Conservation (phyloP, 495 filamentous ascomycete species). For the Astrocystis sublimbata region DNA sequence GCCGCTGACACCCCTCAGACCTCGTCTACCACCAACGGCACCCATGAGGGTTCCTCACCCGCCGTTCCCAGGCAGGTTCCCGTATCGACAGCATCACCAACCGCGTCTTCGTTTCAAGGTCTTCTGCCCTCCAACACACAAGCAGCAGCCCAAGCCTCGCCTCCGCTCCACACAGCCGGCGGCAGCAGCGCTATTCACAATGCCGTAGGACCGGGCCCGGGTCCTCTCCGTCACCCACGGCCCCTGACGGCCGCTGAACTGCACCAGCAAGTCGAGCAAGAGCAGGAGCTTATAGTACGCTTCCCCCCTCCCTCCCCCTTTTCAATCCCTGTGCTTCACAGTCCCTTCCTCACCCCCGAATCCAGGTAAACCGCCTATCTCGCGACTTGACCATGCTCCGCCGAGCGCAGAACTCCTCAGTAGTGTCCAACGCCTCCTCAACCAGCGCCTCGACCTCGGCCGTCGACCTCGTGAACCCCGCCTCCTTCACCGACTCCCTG, state of each 20-base stretch:
- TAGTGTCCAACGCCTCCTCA: slow-evolving; percentile 78
- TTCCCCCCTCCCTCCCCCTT: background rate
- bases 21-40: slow-evolving; percentile 25
- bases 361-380: slow-evolving; percentile 85
- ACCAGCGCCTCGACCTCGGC: slow-evolving; percentile 52
- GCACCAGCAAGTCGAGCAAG: slow-evolving; percentile 83
- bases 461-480: slow-evolving; percentile 34
- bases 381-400: slow-evolving; percentile 80
- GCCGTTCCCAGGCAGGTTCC: slow-evolving; percentile 12
- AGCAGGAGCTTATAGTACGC: slow-evolving; percentile 89
- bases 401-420: slow-evolving; percentile 75
- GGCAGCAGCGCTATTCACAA: slow-evolving; percentile 44
- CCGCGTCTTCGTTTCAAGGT: slow-evolving; percentile 39
- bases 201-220: slow-evolving; percentile 62
- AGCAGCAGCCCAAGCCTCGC: slow-evolving; percentile 50
- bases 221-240: slow-evolving; percentile 74
- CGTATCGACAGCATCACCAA: background rate
- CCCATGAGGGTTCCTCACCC: slow-evolving; percentile 26
- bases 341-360: slow-evolving; percentile 7
- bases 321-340: background rate
- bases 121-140: slow-evolving; percentile 59
- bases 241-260: slow-evolving; percentile 85
- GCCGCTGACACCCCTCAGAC: slow-evolving; percentile 29
- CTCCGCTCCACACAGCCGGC: slow-evolving; percentile 50
- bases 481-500: slow-evolving; percentile 33